Evolutionary conservation across 225 moss, liverwort and hornwort genomes (phyloP).

Genomic region (Antitrichia curtipendula): DNA sequence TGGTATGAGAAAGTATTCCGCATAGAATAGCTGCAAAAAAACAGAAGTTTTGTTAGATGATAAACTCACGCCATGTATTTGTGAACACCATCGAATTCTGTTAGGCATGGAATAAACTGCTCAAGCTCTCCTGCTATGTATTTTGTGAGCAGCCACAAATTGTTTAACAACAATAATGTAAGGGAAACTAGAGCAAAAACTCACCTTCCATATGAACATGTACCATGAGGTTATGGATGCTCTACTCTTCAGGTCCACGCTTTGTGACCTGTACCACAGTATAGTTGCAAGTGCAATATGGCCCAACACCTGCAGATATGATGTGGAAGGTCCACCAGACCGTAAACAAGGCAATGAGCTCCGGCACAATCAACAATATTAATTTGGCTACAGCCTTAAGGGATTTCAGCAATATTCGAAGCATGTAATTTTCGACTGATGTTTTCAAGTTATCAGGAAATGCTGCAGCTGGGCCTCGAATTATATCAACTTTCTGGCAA

Average conservation of each 20-base stretch:
- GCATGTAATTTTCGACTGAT: background rate
- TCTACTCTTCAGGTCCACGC: conserved; percentile 59
- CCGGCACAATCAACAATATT: background rate
- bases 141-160: background rate
- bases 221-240: conserved; percentile 69
- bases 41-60: background rate
- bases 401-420: background rate
- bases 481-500: background rate
- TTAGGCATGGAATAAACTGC: background rate
- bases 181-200: background rate
- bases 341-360: background rate
- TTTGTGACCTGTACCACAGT: conserved; percentile 55
- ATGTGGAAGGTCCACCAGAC: background rate
- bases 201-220: conserved; percentile 90
- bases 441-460: background rate
- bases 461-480: background rate
- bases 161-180: background rate
- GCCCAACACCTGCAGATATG: conserved; percentile 50
- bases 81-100: background rate
- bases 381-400: background rate
- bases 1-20: conserved; percentile 79
- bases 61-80: background rate
- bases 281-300: conserved; percentile 44
- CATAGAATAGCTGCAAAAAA: conserved; percentile 66
- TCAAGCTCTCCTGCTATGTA: background rate